Evolutionary conservation across 495 filamentous ascomycete species (phyloP), one percentile per base, ranked within the genome.

Genomic region (Hypoxylon rickii): DNA sequence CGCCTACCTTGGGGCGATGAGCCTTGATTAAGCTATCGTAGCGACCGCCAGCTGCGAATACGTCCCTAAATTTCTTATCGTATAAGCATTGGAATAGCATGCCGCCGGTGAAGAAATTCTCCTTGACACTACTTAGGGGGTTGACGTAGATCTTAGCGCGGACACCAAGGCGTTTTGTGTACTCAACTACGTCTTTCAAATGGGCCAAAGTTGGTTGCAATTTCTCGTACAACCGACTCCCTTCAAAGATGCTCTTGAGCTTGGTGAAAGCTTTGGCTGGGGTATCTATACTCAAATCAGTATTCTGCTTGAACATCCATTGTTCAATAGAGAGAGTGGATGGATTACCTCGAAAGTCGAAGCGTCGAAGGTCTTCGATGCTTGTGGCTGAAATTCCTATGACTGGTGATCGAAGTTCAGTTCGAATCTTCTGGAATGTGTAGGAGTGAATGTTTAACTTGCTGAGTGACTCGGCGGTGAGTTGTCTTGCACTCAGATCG

Each of bases 1-100:
- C 71, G 29, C 74, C 76, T 42, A 83, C 78, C 47, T 79, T 84
- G 10, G 83, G 81, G 5, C 81, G 79, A 61, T 89, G 83, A 22
- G 85, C 86, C 67, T 81, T 77, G 29, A 98, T 93, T 36, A 98
- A 74, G 16, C 81, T 80, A 67, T 98, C 94, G 69, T 97, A 98
- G 20, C 94, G 86, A 20, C 94, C 94, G 41, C 94, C 94, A 26
- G 92, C 94, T 0, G 93, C 94, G 61, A 98, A 90, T 7, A 97
- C 89, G 58, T 94, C 88, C 58, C 84, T 84, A 40, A 74, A 65
- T 70, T 93, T 96, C 48, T 79, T 86, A 70, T 97, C 95, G 60
- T 90, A 92, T 1, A 97, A 70, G 57, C 92, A 97, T 57, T 95
- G 86, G 67, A 98, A 98, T 19, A 97, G 73, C 16, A 97, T 77